Base-by-base conservation (phyloP, 1,284 basidiomycete genomes). In the Malassezia sp. region DNA sequence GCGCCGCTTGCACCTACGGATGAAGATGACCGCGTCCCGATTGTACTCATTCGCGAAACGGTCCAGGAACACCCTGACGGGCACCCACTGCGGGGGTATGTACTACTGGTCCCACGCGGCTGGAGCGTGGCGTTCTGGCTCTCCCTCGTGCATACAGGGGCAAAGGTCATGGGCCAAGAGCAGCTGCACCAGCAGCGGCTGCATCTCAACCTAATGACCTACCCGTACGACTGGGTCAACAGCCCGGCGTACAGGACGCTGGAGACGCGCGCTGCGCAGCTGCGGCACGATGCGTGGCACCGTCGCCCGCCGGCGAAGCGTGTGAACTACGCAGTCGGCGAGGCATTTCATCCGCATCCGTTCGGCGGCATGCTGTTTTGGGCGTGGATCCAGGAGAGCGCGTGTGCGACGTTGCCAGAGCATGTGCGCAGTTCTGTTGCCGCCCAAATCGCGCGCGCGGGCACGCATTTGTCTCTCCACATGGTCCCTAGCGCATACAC, bases 101-200 rank as follows among this genome's bases (percentile, higher is more conserved):
- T 56, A 1, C 49, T 70, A 1, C 30, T 70, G 8, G 57, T 67
- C 1, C 67, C 67, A 6, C 58, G 65, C 21, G 65, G 63, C 10
- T 70, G 67, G 67, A 61, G 60, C 17, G 43, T 36, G 2, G 56
- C 61, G 2, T 67, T 67, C 40, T 67, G 58, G 50, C 53, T 57
- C 11, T 60, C 61, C 11, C 57, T 70, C 1, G 52, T 61, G 27
- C 51, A 60, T 23, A 57, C 56, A 20, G 58, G 59, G 23, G 56
- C 55, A 6, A 38, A 53, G 7, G 61, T 67, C 15, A 30, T 65
- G 0, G 61, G 64, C 5, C 64, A 62, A 32, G 56, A 52, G 12
- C 63, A 66, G 40, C 38, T 58, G 17, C 57, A 54, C 15, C 59
- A 61, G 28, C 56, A 56, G 32, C 22, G 43, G 18, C 54, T 60